phyloP scores from a whole-genome alignment of 176 grass and related monocot genomes.

The Carex pumila region DNA sequence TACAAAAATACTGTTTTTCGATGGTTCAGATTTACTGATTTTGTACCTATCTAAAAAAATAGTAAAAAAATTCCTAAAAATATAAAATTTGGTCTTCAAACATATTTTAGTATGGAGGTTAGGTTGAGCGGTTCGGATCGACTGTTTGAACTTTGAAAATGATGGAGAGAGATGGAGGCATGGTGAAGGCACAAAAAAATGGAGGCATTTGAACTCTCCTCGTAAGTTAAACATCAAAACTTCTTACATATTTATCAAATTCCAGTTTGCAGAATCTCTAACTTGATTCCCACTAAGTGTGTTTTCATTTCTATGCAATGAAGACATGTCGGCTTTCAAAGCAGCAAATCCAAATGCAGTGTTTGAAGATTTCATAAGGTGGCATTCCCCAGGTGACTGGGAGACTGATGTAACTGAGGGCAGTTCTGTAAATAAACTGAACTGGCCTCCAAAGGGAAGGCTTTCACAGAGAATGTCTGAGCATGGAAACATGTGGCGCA shows the following conservation, averaged over 20 bases:
- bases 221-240: constrained; percentile 24
- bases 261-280: not conserved
- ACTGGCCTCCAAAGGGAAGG: constrained; percentile 75
- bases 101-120: too few species aligned
- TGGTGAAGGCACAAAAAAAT: too few species aligned
- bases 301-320: constrained; percentile 22
- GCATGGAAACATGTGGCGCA: constrained; percentile 84
- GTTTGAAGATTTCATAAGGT: constrained; percentile 99
- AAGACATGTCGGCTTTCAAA: constrained; percentile 99
- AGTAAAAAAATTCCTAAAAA: too few species aligned
- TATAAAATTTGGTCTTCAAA: too few species aligned
- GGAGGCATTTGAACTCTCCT: too few species aligned
- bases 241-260: not conserved
- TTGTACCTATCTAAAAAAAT: too few species aligned
- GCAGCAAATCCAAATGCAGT: constrained; percentile 87
- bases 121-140: too few species aligned
- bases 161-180: too few species aligned
- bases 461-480: constrained; percentile 92
- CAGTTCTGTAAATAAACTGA: constrained; percentile 27
- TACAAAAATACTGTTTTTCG: too few species aligned
- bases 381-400: constrained; percentile 99
- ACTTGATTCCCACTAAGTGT: constrained; percentile 15
- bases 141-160: too few species aligned
- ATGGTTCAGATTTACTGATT: too few species aligned
- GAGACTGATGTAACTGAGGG: constrained; percentile 43